These are phyloP conservation scores for Nakaseomyces uthaithaninus DNA, from an alignment of 1,139 yeast species.

Conservation along the genomic window DNA sequence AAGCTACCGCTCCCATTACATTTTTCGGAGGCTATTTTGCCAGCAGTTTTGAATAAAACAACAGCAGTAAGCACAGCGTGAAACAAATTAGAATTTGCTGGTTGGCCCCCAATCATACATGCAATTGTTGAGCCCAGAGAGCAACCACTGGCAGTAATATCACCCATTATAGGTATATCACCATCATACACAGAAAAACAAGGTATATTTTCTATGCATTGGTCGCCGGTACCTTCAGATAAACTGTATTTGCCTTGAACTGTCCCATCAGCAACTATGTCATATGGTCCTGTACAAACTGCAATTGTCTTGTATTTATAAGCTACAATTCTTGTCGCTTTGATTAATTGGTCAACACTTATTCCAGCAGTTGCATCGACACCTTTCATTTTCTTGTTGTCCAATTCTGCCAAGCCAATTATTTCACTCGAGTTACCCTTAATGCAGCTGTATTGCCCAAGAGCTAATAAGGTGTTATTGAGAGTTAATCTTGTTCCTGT, in stretches of 20 bases:
- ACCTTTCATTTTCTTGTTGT: slow-evolving; percentile 52
- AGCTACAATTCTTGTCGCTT: slow-evolving; percentile 49
- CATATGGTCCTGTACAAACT: slow-evolving; percentile 57
- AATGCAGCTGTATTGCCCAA: slow-evolving; percentile 59
- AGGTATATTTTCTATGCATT: slow-evolving; percentile 27
- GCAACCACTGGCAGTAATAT: slow-evolving; percentile 86
- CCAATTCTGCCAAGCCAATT: slow-evolving; percentile 38
- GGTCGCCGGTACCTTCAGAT: slow-evolving; percentile 17
- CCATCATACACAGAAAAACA: slow-evolving; percentile 39
- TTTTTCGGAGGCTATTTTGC: slow-evolving; percentile 40
- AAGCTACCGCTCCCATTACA: slow-evolving; percentile 29
- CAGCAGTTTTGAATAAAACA: slow-evolving; percentile 55
- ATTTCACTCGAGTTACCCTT: slow-evolving; percentile 91
- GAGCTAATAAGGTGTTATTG: slow-evolving; percentile 43
- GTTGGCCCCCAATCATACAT: slow-evolving; percentile 44
- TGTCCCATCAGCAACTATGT: slow-evolving; percentile 41
- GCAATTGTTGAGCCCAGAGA: slow-evolving; percentile 71
- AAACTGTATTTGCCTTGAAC: slow-evolving; percentile 22
- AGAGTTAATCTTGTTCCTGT: slow-evolving; percentile 48
- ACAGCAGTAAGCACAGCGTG: slow-evolving; percentile 55
- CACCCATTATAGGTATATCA: slow-evolving; percentile 61
- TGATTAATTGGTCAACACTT: slow-evolving; percentile 30
- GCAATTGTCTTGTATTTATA: slow-evolving; percentile 50
- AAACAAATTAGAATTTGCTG: slow-evolving; percentile 33
- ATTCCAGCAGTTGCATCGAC: slow-evolving; percentile 50